Evolutionary conservation across 2,329 filamentous ascomycete genomes (phyloP).

Genomic region (Cladosporium sp.): DNA sequence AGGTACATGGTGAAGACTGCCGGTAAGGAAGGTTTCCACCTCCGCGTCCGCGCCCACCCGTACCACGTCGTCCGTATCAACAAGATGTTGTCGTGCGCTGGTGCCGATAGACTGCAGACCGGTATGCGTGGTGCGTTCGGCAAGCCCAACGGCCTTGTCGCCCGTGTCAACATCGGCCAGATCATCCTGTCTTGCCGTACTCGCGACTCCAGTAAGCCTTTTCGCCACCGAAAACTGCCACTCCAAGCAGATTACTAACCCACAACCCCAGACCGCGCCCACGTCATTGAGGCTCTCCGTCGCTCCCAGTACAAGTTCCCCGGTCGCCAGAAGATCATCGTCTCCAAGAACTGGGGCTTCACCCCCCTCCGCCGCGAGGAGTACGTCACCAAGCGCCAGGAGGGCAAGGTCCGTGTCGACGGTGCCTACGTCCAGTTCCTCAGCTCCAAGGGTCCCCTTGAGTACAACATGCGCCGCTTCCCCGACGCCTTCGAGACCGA

Average conservation of each 20-base stretch:
- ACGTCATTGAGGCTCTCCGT: slow-evolving; percentile 96
- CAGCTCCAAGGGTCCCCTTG: slow-evolving; percentile 80
- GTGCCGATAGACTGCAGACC: slow-evolving; percentile 99
- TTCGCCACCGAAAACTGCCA: not conserved
- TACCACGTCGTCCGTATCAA: slow-evolving; percentile 99
- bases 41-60: slow-evolving; percentile 80
- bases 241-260: slow-evolving; percentile 15
- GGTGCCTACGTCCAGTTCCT: slow-evolving; percentile 99
- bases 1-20: slow-evolving; percentile 63
- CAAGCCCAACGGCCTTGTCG: slow-evolving; percentile 97
- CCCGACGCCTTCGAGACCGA: slow-evolving; percentile 70
- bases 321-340: slow-evolving; percentile 99
- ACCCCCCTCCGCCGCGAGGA: slow-evolving; percentile 96
- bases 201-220: slow-evolving; percentile 76
- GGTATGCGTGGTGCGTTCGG: slow-evolving; percentile 99
- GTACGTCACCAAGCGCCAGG: slow-evolving; percentile 91
- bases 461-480: slow-evolving; percentile 88
- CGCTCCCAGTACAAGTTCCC: slow-evolving; percentile 99
- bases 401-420: slow-evolving; percentile 89
- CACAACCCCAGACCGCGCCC: slow-evolving; percentile 64
- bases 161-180: slow-evolving; percentile 99
- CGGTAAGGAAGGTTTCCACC: slow-evolving; percentile 67
- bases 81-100: slow-evolving; percentile 99
- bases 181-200: slow-evolving; percentile 96
- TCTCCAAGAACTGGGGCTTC: slow-evolving; percentile 99